Percentiles rank a stretch among this genome's conserved stretches.
These are phyloP conservation scores for Annona squamosa DNA, from an alignment of 164 flowering plant genomes.

Conservation along the genomic window DNA sequence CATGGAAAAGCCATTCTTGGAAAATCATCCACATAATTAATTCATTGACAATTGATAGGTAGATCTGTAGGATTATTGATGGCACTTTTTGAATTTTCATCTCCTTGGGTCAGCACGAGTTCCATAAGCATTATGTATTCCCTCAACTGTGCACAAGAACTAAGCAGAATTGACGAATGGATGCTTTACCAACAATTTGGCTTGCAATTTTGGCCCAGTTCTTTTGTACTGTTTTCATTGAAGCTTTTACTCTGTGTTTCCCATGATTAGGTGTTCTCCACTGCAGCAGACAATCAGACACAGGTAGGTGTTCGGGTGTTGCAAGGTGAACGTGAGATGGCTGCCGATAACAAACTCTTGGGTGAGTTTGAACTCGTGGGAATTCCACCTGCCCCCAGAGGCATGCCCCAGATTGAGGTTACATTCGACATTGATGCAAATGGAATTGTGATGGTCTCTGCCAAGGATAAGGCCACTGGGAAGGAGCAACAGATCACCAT, in stretches of 20 bases:
- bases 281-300: constrained; percentile 58
- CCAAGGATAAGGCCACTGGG: constrained; percentile 44
- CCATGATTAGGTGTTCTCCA: constrained; percentile 41
- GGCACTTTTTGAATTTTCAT: no score
- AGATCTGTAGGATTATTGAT: no score
- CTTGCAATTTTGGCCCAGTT: not conserved
- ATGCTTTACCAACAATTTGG: not conserved
- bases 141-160: no score
- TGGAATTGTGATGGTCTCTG: constrained; percentile 50
- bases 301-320: constrained; percentile 50
- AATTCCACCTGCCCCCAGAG: constrained; percentile 54
- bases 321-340: constrained; percentile 59
- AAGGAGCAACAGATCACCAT: constrained; percentile 54
- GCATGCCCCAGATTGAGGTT: constrained; percentile 53
- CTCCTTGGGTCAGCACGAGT: no score
- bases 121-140: no score
- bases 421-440: constrained; percentile 57
- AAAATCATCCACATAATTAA: no score
- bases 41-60: no score
- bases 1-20: no score
- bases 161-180: not conserved
- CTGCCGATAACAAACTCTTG: constrained; percentile 42
- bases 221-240: not conserved
- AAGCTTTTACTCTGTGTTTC: not conserved
- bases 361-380: constrained; percentile 54